Conservation (phyloP, 2,329 filamentous ascomycete species). For the Metarhizium rileyi region DNA sequence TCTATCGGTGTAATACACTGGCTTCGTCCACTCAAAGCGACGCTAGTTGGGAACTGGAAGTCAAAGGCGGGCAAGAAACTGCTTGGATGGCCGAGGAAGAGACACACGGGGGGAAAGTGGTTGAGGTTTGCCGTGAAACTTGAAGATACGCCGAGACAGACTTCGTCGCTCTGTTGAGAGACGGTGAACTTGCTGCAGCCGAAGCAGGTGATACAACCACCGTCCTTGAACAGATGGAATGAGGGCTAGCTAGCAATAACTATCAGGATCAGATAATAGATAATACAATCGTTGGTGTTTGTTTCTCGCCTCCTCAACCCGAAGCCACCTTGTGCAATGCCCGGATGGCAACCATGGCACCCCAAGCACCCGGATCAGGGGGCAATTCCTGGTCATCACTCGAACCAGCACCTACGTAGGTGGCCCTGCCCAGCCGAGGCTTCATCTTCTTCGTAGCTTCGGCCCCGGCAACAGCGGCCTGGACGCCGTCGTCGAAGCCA, state of each 20-base stretch:
- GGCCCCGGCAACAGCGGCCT: slow-evolving; percentile 49
- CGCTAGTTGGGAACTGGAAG: neutral
- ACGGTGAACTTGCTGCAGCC: no score
- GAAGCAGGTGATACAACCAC: neutral
- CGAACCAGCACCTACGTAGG: slow-evolving; percentile 52
- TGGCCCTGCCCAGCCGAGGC: slow-evolving; percentile 56
- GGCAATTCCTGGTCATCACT: slow-evolving; percentile 43
- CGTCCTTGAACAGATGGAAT: neutral
- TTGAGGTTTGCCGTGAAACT: no score
- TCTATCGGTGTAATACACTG: slow-evolving; percentile 3
- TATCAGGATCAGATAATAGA: neutral
- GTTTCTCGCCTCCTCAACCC: neutral
- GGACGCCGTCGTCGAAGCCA: slow-evolving; percentile 45
- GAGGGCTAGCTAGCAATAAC: neutral
- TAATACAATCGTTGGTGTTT: neutral
- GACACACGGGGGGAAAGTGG: no score
- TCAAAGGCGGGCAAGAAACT: slow-evolving; percentile 3
- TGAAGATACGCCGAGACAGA: no score
- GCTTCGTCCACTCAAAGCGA: neutral
- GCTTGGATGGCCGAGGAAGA: neutral
- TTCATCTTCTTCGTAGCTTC: slow-evolving; percentile 55
- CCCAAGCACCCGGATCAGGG: slow-evolving; percentile 62
- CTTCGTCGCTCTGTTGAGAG: no score
- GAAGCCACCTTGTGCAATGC: slow-evolving; percentile 20
- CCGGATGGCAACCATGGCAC: slow-evolving; percentile 48